Evolutionary conservation across 2,329 filamentous ascomycete genomes (phyloP).

Genomic region (Aspergillus fructus): DNA sequence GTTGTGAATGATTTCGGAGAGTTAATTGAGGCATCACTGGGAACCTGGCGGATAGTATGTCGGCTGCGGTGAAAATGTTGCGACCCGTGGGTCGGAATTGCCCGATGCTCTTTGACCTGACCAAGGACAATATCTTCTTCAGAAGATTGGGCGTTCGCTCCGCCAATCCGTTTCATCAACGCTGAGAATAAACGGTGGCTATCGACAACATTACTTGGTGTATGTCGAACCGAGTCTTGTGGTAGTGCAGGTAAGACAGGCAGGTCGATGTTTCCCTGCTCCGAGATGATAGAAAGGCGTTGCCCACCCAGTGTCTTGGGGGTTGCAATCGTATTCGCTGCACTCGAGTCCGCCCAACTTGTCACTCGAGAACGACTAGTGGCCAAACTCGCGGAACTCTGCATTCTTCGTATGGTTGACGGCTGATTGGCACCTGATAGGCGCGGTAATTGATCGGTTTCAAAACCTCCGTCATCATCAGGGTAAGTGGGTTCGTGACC

Average conservation of each 20-base stretch:
- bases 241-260: background rate
- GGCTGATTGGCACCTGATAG: conserved; percentile 8
- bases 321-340: conserved; percentile 40
- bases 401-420: conserved; percentile 24
- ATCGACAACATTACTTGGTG: conserved; percentile 30
- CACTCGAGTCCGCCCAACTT: conserved; percentile 50
- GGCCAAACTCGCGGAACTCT: conserved; percentile 34
- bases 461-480: background rate
- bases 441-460: background rate
- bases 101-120: conserved; percentile 31
- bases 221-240: conserved; percentile 15
- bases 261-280: conserved; percentile 32
- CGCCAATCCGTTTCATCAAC: conserved; percentile 42
- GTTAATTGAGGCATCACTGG: conserved; percentile 31
- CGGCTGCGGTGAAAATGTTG: conserved; percentile 26
- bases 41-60: conserved; percentile 31
- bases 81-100: conserved; percentile 28
- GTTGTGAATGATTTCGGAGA: conserved; percentile 33
- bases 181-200: conserved; percentile 45
- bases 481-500: conserved; percentile 10
- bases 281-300: conserved; percentile 45
- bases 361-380: conserved; percentile 46
- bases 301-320: conserved; percentile 34
- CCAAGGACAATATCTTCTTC: conserved; percentile 29
- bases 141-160: conserved; percentile 16